Evolutionary conservation across 176 grass and related monocot genomes (phyloP).

Genomic region (Thinopyrum elongatum): DNA sequence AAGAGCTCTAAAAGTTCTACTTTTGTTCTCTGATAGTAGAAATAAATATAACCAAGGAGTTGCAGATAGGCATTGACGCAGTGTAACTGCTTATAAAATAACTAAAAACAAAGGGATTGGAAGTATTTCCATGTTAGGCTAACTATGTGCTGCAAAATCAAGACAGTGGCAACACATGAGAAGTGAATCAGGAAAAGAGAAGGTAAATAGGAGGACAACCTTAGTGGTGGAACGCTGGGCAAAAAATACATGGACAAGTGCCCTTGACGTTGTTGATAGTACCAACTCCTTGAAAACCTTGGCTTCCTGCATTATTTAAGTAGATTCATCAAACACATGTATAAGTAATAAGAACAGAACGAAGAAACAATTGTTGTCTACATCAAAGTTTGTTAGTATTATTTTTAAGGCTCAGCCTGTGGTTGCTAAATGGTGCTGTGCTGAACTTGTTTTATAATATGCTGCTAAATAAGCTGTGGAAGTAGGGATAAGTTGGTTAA

Average conservation of each 20-base stretch:
- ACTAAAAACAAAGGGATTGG: constrained; percentile 7
- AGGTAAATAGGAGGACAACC: constrained; percentile 35
- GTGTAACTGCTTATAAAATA: not conserved
- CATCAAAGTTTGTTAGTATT: not conserved
- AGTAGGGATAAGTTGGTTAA: not conserved
- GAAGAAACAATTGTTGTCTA: not conserved
- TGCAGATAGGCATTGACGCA: not conserved
- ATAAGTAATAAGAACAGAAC: constrained; percentile 3
- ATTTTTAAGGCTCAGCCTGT: not conserved
- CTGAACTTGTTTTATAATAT: not conserved
- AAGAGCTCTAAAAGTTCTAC: not conserved
- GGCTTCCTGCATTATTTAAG: constrained; percentile 65
- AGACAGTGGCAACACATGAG: not conserved
- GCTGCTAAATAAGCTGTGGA: not conserved
- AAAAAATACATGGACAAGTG: constrained; percentile 91
- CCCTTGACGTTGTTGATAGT: constrained; percentile 65
- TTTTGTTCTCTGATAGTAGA: constrained; percentile 10
- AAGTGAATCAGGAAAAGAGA: constrained; percentile 32
- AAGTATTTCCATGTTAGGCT: not conserved
- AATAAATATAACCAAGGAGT: not conserved
- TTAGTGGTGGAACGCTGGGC: constrained; percentile 83
- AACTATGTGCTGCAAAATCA: not conserved
- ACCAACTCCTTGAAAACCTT: constrained; percentile 89
- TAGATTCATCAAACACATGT: not conserved
- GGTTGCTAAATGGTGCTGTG: not conserved